These are phyloP conservation scores for Mycena vitilis DNA, from an alignment of 768 basidiomycete species.

Conservation along the genomic window DNA sequence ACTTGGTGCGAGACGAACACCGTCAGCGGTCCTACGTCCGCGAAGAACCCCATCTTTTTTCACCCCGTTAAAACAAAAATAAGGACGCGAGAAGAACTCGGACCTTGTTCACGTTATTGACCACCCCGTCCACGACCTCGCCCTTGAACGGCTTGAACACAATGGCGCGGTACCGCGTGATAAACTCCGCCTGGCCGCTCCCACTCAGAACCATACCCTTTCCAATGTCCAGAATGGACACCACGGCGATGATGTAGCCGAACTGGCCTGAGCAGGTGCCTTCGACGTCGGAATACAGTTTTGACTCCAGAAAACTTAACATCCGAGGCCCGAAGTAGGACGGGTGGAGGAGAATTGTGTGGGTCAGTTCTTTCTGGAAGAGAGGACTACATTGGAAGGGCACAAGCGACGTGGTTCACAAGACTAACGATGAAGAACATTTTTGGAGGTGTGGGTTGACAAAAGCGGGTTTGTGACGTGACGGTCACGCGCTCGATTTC, in stretches of 20 bases:
- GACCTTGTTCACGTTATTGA: conserved; percentile 96
- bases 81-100: conserved; percentile 36
- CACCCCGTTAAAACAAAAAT: background rate
- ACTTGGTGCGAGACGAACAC: conserved; percentile 98
- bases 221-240: conserved; percentile 90
- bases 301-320: conserved; percentile 91
- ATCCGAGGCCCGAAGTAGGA: conserved; percentile 98
- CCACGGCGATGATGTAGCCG: conserved; percentile 94
- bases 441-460: conserved; percentile 2
- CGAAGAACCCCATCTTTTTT: conserved; percentile 98
- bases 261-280: conserved; percentile 97
- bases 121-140: conserved; percentile 96
- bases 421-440: conserved; percentile 82
- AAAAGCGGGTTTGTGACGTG: background rate
- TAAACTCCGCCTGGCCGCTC: conserved; percentile 95
- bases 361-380: conserved; percentile 92
- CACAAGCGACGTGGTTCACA: conserved; percentile 13
- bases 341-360: conserved; percentile 96
- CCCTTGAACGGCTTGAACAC: conserved; percentile 99
- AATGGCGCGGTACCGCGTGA: conserved; percentile 93
- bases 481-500: background rate
- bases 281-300: conserved; percentile 96
- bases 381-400: conserved; percentile 27
- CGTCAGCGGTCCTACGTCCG: conserved; percentile 92
- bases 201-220: conserved; percentile 93